Conservation (phyloP, 208 protist genomes). For the Wallacemonas sp. region DNA sequence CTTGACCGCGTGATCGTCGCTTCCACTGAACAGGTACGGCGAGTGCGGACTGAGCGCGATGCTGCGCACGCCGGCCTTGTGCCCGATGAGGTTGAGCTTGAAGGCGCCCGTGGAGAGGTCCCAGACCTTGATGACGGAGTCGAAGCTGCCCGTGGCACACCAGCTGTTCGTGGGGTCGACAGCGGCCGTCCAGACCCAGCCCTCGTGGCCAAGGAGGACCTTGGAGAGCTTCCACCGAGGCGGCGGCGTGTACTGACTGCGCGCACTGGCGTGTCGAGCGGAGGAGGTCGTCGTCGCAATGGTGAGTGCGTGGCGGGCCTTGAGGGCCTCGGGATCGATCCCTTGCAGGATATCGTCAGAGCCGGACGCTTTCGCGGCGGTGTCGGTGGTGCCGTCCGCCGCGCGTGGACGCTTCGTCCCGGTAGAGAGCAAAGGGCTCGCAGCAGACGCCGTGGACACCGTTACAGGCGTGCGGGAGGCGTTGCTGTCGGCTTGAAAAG, state of each 20-base stretch:
- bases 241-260: constrained; percentile 44
- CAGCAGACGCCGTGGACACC: not conserved
- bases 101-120: constrained; percentile 95
- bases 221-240: constrained; percentile 95
- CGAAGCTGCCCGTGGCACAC: constrained; percentile 98
- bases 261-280: constrained; percentile 4
- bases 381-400: not conserved
- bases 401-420: constrained; percentile 36
- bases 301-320: constrained; percentile 43
- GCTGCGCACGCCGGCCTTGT: constrained; percentile 93
- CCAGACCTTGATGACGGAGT: constrained; percentile 99
- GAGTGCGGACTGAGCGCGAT: constrained; percentile 90
- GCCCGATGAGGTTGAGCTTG: constrained; percentile 99
- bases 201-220: constrained; percentile 90
- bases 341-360: constrained; percentile 46
- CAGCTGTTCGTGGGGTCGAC: constrained; percentile 99
- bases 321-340: constrained; percentile 55
- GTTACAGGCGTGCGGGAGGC: too few species aligned
- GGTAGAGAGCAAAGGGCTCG: not conserved
- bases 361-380: not conserved
- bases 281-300: constrained; percentile 26
- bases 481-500: too few species aligned
- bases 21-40: constrained; percentile 99
- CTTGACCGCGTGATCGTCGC: constrained; percentile 98
- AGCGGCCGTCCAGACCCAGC: constrained; percentile 96